A percentile compares a stretch with the other conserved stretches of the same genome.
These are phyloP conservation scores for Verbena officinalis DNA, from an alignment of 257 asterid genomes.

Conservation along the genomic window DNA sequence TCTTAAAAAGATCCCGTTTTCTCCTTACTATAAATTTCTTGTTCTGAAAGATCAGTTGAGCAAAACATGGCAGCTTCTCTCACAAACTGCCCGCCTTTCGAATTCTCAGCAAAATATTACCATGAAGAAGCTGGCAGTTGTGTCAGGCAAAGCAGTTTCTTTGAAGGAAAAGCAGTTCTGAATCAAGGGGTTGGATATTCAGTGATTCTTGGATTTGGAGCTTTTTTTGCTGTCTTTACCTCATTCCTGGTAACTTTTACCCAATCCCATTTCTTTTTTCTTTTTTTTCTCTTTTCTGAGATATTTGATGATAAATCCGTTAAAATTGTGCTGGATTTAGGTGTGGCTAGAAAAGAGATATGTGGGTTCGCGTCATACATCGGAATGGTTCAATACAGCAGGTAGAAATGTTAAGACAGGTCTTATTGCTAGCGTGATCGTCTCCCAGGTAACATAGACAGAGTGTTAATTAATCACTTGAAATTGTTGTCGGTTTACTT, in stretches of 20 bases:
- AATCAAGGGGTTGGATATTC: slow-evolving; percentile 88
- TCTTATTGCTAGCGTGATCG: slow-evolving; percentile 91
- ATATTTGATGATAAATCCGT: neutral
- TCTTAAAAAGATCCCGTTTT: slow-evolving; percentile 2
- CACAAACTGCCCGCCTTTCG: slow-evolving; percentile 68
- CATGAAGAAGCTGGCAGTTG: slow-evolving; percentile 51
- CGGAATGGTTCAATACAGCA: slow-evolving; percentile 97
- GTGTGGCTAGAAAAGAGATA: slow-evolving; percentile 94
- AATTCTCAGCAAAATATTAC: slow-evolving; percentile 68
- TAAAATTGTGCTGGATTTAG: slow-evolving; percentile 40
- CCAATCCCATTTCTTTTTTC: neutral
- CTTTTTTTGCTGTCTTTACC: slow-evolving; percentile 80
- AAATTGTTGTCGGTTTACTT: neutral
- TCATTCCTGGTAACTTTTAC: slow-evolving; percentile 67
- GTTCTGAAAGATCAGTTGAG: slow-evolving; percentile 6
- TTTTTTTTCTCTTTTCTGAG: too few species aligned
- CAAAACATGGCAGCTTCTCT: slow-evolving; percentile 54
- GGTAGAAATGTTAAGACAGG: slow-evolving; percentile 95
- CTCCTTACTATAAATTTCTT: slow-evolving; percentile 6
- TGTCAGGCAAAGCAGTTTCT: slow-evolving; percentile 75
- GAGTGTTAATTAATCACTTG: neutral
- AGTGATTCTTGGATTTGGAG: slow-evolving; percentile 93
- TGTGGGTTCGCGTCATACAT: slow-evolving; percentile 84
- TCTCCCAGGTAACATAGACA: slow-evolving; percentile 66
- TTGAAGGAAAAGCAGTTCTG: slow-evolving; percentile 74